Percentiles rank a stretch among this genome's conserved stretches.
Evolutionary conservation across 257 asterid genomes (phyloP).

Genomic region (Nicotiana tomentosiformis): DNA sequence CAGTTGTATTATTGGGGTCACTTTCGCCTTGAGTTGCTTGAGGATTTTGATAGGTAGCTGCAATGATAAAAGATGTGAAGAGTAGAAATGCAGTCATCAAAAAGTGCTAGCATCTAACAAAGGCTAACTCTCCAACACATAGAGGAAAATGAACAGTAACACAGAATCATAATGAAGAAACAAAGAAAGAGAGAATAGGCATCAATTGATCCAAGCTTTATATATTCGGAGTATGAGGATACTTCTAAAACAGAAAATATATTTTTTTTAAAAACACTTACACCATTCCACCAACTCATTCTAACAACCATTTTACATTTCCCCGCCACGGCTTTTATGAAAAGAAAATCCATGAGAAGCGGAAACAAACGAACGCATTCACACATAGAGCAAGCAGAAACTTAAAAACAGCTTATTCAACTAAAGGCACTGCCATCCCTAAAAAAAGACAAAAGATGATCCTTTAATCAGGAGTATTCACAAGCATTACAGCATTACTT

Average conservation of each 20-base stretch:
- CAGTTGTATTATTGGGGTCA: conserved; percentile 90
- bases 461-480: background rate
- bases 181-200: background rate
- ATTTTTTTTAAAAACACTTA: background rate
- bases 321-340: background rate
- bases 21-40: conserved; percentile 79
- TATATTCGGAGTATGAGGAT: background rate
- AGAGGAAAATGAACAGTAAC: background rate
- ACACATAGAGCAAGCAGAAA: background rate
- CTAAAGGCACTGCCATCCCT: background rate
- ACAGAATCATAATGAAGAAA: background rate
- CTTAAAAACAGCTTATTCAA: background rate
- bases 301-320: background rate
- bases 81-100: conserved; percentile 12
- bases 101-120: background rate
- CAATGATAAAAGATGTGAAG: conserved; percentile 26
- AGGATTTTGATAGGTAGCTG: conserved; percentile 61
- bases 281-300: background rate
- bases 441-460: too few species aligned
- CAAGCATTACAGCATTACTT: background rate
- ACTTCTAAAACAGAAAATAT: background rate
- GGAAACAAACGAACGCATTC: background rate
- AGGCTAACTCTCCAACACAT: background rate
- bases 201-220: background rate
- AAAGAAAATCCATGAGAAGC: background rate